phyloP scores from a whole-genome alignment of 2,329 filamentous ascomycete species.

The Pestalotiopsis sp. region DNA sequence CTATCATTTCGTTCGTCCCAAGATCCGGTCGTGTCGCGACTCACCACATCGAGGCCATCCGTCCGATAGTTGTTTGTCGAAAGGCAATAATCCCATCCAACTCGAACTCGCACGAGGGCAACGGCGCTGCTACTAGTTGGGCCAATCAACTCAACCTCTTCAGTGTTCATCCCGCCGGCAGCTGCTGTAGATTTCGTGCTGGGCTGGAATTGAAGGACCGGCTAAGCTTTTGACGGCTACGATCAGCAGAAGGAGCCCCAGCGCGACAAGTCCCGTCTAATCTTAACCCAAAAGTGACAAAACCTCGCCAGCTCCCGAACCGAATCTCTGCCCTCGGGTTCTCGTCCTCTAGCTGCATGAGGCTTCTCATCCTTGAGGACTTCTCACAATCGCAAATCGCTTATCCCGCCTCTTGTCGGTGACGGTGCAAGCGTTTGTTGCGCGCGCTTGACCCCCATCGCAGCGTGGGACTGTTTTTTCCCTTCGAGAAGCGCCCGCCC shows the following conservation, averaged over 20 bases:
- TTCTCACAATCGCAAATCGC: not conserved
- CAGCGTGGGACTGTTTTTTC: not conserved
- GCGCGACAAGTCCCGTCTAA: constrained; percentile 11
- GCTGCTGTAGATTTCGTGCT: not conserved
- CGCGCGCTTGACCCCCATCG: not conserved
- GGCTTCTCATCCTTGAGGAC: not conserved
- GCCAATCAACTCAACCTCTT: not conserved
- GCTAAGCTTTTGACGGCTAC: constrained; percentile 9
- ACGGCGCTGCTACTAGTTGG: not conserved
- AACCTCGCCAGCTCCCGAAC: constrained; percentile 8
- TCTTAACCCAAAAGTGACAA: constrained; percentile 11
- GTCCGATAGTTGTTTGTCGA: not conserved
- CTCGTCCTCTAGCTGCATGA: constrained; percentile 4
- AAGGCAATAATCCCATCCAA: not conserved
- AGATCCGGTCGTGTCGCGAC: not conserved
- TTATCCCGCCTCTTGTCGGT: not conserved
- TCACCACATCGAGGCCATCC: not conserved
- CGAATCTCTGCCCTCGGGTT: not conserved
- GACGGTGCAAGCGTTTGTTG: not conserved
- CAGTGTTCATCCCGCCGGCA: not conserved
- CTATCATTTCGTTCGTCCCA: not conserved
- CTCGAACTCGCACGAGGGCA: not conserved
- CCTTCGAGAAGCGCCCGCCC: not conserved
- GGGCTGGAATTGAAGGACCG: constrained; percentile 10
- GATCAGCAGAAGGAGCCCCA: constrained; percentile 1